Conservation (phyloP, 75 land plant species). For the Larix kaempferi region DNA sequence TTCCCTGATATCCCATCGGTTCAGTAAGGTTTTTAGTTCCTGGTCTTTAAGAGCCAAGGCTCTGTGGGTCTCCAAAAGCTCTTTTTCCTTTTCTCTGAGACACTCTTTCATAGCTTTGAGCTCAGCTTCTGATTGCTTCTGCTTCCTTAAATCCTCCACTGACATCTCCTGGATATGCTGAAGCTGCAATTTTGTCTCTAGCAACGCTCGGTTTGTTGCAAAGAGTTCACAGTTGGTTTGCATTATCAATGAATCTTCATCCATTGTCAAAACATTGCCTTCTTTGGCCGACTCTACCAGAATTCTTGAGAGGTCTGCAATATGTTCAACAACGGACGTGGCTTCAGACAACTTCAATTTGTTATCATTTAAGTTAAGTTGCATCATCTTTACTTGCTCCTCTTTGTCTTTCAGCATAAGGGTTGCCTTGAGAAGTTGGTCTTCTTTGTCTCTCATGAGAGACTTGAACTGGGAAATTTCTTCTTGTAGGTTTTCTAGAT, state of each 20-base stretch:
- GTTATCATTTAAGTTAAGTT: conserved; percentile 39
- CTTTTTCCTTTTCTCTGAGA: conserved; percentile 52
- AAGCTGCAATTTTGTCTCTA: conserved; percentile 22
- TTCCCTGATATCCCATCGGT: conserved; percentile 53
- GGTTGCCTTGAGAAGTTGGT: conserved; percentile 52
- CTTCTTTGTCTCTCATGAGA: conserved; percentile 58
- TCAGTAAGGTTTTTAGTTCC: conserved; percentile 44
- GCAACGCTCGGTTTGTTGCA: conserved; percentile 30
- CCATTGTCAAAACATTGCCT: conserved; percentile 6
- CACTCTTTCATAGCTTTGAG: conserved; percentile 46
- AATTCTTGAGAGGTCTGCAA: conserved; percentile 62
- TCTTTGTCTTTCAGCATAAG: conserved; percentile 59
- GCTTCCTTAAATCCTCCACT: conserved; percentile 16
- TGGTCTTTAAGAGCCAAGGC: conserved; percentile 62
- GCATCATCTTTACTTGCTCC: conserved; percentile 36
- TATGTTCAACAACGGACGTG: conserved; percentile 53
- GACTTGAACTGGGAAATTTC: conserved; percentile 48
- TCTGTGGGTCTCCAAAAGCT: conserved; percentile 52
- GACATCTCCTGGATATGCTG: conserved; percentile 20
- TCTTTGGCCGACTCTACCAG: conserved; percentile 46
- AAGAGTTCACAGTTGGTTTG: conserved; percentile 23
- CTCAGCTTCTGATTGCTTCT: conserved; percentile 48
- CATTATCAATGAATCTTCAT: conserved; percentile 15
- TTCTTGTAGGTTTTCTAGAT: conserved; percentile 40
- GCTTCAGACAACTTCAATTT: conserved; percentile 60